Percentiles rank a stretch among this genome's conserved stretches.
These are phyloP conservation scores for Fragilaria crotonensis DNA, from an alignment of 108 stramenopile species.

Conservation along the genomic window DNA sequence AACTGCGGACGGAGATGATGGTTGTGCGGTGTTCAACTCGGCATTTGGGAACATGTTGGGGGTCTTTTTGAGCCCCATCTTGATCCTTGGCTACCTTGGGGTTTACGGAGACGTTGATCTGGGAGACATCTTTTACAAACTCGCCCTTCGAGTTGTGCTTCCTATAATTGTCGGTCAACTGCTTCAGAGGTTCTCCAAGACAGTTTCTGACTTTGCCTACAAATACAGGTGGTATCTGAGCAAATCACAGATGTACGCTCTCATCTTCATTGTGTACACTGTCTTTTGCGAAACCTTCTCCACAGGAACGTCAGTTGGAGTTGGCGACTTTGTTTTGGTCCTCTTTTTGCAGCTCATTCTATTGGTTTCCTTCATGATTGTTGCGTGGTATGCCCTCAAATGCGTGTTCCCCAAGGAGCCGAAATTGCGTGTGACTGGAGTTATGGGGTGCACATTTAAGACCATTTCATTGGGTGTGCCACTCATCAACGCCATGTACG, in stretches of 20 bases:
- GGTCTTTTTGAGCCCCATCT: conserved; percentile 49
- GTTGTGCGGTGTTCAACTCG: conserved; percentile 50
- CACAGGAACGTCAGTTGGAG: conserved; percentile 18
- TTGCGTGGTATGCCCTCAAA: conserved; percentile 38
- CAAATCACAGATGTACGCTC: conserved; percentile 33
- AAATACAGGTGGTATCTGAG: conserved; percentile 39
- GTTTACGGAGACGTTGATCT: conserved; percentile 32
- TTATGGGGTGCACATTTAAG: conserved; percentile 64
- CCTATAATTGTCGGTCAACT: conserved; percentile 53
- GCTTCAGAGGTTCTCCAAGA: conserved; percentile 27
- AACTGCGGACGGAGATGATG: conserved; percentile 53
- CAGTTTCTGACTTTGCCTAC: conserved; percentile 34
- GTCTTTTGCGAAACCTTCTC: conserved; percentile 58
- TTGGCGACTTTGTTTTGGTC: conserved; percentile 37
- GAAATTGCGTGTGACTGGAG: conserved; percentile 46
- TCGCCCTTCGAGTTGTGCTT: conserved; percentile 41
- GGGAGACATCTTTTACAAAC: conserved; percentile 37
- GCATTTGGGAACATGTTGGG: conserved; percentile 58
- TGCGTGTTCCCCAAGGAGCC: conserved; percentile 36
- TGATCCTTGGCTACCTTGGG: conserved; percentile 48
- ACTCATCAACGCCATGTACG: conserved; percentile 61
- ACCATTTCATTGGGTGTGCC: conserved; percentile 71
- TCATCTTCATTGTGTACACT: conserved; percentile 59
- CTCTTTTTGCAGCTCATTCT: conserved; percentile 33
- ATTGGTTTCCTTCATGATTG: conserved; percentile 27